These are phyloP conservation scores for Plasmopara muralis DNA, from an alignment of 352 stramenopile species.

Conservation along the genomic window DNA sequence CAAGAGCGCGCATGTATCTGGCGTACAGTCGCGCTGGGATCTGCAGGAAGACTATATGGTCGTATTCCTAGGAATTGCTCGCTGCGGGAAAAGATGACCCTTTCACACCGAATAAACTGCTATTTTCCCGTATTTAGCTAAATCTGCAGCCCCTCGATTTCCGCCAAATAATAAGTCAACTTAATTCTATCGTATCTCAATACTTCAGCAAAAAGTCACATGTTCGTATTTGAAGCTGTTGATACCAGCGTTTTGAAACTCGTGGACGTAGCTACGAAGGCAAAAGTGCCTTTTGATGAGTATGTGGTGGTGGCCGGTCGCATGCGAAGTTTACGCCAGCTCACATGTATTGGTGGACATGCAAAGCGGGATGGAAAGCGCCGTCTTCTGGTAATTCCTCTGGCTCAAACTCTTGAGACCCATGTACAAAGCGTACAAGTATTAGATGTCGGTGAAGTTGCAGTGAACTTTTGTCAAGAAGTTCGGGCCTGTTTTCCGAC, in stretches of 20 bases:
- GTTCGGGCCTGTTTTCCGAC: conserved; percentile 59
- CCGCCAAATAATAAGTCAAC: no score
- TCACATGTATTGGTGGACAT: conserved; percentile 54
- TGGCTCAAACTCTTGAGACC: conserved; percentile 15
- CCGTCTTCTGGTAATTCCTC: conserved; percentile 40
- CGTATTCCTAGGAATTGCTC: no score
- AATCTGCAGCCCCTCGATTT: no score
- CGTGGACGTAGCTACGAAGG: conserved; percentile 35
- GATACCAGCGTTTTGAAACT: conserved; percentile 22
- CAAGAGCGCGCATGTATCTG: no score
- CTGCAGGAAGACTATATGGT: no score
- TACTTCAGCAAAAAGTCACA: conserved; percentile 4
- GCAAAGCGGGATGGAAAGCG: conserved; percentile 39
- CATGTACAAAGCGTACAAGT: conserved; percentile 29
- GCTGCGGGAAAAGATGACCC: no score
- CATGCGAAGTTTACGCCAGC: conserved; percentile 29
- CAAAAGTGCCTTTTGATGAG: conserved; percentile 50
- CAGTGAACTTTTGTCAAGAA: conserved; percentile 43
- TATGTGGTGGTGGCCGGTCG: conserved; percentile 46
- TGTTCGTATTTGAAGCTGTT: conserved; percentile 42
- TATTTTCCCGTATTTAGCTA: no score
- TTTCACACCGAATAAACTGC: no score
- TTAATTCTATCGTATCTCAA: no score
- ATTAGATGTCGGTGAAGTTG: conserved; percentile 53
- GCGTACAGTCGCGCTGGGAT: no score